Percentiles rank a stretch among this genome's conserved stretches.
phyloP scores from a whole-genome alignment of 331 rosid genomes.

The Ulmus americana region DNA sequence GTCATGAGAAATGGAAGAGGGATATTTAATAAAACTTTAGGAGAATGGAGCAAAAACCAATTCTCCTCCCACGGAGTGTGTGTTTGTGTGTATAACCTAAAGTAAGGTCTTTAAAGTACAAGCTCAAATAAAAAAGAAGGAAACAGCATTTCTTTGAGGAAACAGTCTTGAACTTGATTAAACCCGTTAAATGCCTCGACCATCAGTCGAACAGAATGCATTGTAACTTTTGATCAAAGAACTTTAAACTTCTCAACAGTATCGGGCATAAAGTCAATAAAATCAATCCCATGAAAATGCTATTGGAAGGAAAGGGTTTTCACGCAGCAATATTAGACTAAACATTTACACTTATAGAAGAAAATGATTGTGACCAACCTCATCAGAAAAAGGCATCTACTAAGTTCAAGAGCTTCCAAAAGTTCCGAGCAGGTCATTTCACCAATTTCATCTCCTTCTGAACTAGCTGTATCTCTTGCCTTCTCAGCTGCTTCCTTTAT shows the following conservation, averaged over 20 bases:
- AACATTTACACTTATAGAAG: background rate
- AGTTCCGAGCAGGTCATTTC: slow-evolving; percentile 89
- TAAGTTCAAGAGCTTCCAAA: slow-evolving; percentile 94
- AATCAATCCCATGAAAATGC: slow-evolving; percentile 1
- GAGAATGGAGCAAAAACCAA: too few species aligned
- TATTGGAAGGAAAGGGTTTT: slow-evolving; percentile 16
- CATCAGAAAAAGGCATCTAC: slow-evolving; percentile 76
- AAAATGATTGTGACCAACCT: slow-evolving; percentile 43
- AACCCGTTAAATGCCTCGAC: background rate
- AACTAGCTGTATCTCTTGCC: slow-evolving; percentile 64
- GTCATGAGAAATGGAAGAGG: too few species aligned
- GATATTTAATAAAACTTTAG: too few species aligned
- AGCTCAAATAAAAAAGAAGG: slow-evolving; percentile 1
- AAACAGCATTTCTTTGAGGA: background rate
- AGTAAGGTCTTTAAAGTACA: background rate
- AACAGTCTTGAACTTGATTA: background rate
- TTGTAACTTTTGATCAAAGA: background rate
- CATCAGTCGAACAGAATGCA: slow-evolving; percentile 4
- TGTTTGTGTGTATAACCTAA: background rate
- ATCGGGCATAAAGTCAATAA: background rate
- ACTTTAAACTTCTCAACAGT: slow-evolving; percentile 1
- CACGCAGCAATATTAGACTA: slow-evolving; percentile 10
- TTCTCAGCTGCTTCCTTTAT: slow-evolving; percentile 90
- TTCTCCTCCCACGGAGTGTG: too few species aligned
- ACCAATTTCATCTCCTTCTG: slow-evolving; percentile 69